These are phyloP conservation scores for Suhomyces faveliae DNA, from an alignment of 805 yeast genomes.

Conservation along the genomic window DNA sequence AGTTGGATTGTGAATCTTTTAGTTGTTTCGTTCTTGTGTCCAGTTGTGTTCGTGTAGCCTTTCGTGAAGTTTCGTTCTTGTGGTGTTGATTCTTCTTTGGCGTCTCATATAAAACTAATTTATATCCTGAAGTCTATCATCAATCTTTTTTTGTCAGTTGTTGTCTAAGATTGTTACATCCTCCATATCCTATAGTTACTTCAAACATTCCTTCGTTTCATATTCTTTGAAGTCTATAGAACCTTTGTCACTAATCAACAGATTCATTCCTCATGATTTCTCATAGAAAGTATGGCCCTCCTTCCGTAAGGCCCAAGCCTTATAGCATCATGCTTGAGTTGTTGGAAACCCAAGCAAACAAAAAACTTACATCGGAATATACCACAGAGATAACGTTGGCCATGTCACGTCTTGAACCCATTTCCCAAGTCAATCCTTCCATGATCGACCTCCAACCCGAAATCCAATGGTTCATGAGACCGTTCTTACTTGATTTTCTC, in stretches of 20 bases:
- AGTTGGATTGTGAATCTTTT: background rate
- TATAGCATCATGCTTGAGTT: constrained; percentile 47
- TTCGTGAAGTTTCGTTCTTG: constrained; percentile 1
- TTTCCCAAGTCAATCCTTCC: constrained; percentile 45
- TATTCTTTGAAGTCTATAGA: constrained; percentile 6
- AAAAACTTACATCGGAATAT: constrained; percentile 44
- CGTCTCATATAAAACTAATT: constrained; percentile 8
- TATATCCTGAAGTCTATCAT: background rate
- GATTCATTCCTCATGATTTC: constrained; percentile 1
- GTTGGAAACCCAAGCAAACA: constrained; percentile 47
- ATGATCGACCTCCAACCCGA: constrained; percentile 51
- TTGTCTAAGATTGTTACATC: background rate
- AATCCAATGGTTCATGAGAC: constrained; percentile 50
- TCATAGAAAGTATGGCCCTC: constrained; percentile 21
- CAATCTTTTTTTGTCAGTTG: background rate
- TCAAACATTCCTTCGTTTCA: constrained; percentile 12
- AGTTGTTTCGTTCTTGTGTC: constrained; percentile 2
- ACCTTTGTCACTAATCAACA: background rate
- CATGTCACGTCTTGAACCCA: constrained; percentile 39
- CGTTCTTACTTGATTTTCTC: constrained; percentile 42
- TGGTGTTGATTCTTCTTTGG: constrained; percentile 2
- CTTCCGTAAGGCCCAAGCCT: constrained; percentile 29
- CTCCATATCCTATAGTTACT: constrained; percentile 1
- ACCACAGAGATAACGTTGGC: constrained; percentile 36
- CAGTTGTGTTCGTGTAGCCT: background rate